These are phyloP conservation scores for Bipolaris gigantea DNA, from an alignment of 2,329 filamentous ascomycete genomes.

Conservation along the genomic window DNA sequence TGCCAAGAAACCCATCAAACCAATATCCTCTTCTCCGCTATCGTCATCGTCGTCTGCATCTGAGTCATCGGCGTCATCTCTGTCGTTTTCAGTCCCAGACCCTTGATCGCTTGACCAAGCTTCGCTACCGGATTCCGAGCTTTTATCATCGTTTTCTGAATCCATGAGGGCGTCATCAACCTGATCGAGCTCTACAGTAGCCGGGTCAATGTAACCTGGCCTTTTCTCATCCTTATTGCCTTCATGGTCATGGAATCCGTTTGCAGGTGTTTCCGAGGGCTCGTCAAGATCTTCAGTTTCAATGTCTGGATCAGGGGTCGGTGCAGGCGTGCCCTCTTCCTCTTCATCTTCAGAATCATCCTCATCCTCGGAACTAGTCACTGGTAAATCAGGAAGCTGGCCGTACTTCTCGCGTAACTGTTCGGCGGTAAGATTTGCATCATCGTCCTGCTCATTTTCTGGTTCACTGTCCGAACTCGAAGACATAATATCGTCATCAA, in stretches of 20 bases:
- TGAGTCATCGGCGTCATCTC: conserved; percentile 16
- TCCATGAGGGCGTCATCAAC: conserved; percentile 47
- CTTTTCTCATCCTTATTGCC: conserved; percentile 18
- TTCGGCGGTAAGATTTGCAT: conserved; percentile 69
- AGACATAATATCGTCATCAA: conserved; percentile 49
- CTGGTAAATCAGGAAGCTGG: conserved; percentile 56
- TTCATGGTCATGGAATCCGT: conserved; percentile 28
- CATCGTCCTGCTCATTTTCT: conserved; percentile 54
- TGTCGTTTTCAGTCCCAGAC: conserved; percentile 26
- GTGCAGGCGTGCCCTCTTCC: conserved; percentile 25
- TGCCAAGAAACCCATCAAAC: conserved; percentile 42
- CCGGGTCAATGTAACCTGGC: conserved; percentile 37
- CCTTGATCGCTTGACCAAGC: conserved; percentile 45
- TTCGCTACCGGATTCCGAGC: conserved; percentile 41
- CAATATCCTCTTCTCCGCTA: conserved; percentile 40
- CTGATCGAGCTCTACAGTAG: conserved; percentile 45
- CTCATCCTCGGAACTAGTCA: conserved; percentile 40
- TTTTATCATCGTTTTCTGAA: conserved; percentile 37
- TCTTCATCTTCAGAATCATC: conserved; percentile 38
- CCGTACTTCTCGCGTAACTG: conserved; percentile 71
- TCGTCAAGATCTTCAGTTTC: conserved; percentile 25
- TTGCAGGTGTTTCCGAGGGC: conserved; percentile 19
- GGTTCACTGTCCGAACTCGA: conserved; percentile 44
- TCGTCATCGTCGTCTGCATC: conserved; percentile 28
- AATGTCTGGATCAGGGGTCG: conserved; percentile 37